phyloP scores from a whole-genome alignment of 257 asterid species.

The Salvia miltiorrhiza region DNA sequence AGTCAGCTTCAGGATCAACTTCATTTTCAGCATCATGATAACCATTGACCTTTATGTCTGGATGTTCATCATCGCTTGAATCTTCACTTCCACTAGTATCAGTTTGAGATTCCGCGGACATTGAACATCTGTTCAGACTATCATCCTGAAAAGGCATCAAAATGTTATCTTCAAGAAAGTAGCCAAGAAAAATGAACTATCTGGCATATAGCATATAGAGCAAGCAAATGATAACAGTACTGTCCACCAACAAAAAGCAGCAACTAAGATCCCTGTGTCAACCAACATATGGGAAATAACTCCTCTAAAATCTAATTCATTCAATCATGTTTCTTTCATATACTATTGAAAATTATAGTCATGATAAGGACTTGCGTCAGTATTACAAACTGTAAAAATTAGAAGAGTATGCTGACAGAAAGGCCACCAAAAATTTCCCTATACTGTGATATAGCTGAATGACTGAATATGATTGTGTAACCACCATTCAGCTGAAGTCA shows the following conservation, averaged over 20 bases:
- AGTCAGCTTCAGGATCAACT: constrained; percentile 63
- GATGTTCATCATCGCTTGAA: constrained; percentile 63
- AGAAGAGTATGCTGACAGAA: constrained; percentile 9
- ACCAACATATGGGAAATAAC: constrained; percentile 7
- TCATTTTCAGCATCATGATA: constrained; percentile 88
- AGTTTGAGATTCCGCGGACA: constrained; percentile 77
- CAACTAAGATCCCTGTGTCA: constrained; percentile 9
- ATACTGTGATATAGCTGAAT: not conserved
- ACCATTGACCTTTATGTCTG: constrained; percentile 54
- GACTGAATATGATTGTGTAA: constrained; percentile 1
- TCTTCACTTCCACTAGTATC: constrained; percentile 73
- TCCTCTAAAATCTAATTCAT: not conserved
- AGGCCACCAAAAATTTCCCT: constrained; percentile 12
- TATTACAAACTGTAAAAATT: not conserved
- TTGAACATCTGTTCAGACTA: constrained; percentile 67
- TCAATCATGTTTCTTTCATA: not conserved
- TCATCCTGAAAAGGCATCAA: constrained; percentile 55
- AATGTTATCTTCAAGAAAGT: constrained; percentile 1
- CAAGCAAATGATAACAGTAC: constrained; percentile 13
- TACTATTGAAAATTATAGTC: not conserved
- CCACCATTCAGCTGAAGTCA: constrained; percentile 14
- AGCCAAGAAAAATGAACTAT: constrained; percentile 3
- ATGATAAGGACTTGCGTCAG: constrained; percentile 10
- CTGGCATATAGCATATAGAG: constrained; percentile 3
- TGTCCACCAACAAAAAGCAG: constrained; percentile 9